A percentile compares a stretch with the other conserved stretches of the same genome.
Evolutionary conservation across 1,284 basidiomycete species (phyloP).

Genomic region (Tylopilus sp.): DNA sequence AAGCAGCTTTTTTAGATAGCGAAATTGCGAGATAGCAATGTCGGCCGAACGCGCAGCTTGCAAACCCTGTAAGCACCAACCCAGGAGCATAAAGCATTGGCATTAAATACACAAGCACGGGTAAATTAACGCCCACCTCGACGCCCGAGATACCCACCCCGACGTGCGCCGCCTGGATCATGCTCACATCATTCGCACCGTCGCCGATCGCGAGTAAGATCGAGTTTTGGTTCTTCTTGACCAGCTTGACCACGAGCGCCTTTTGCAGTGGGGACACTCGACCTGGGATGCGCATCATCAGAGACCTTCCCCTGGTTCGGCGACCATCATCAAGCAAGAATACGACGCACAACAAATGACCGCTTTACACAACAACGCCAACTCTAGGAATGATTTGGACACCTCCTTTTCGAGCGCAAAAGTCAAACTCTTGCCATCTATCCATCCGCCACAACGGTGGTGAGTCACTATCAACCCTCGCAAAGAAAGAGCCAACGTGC

Average conservation of each 20-base stretch:
- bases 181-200: constrained; percentile 94
- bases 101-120: too few relatives aligned
- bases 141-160: constrained; percentile 98
- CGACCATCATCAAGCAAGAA: not conserved
- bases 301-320: not conserved
- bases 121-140: constrained; percentile 52
- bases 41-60: constrained; percentile 97
- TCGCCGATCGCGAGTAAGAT: constrained; percentile 95
- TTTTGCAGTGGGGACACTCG: constrained; percentile 98
- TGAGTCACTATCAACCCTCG: too few relatives aligned
- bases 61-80: constrained; percentile 57
- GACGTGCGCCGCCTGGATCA: constrained; percentile 96
- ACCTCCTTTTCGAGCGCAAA: constrained; percentile 93
- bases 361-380: constrained; percentile 98
- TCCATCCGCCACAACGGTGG: too few relatives aligned
- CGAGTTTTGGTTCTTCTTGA: constrained; percentile 92
- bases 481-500: constrained; percentile 36
- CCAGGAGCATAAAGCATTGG: not conserved
- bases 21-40: constrained; percentile 96
- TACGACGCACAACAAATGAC: constrained; percentile 83
- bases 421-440: constrained; percentile 91
- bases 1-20: constrained; percentile 92
- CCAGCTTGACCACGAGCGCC: constrained; percentile 95
- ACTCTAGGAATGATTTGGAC: constrained; percentile 83
- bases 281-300: constrained; percentile 42